These are phyloP conservation scores for Candida xiaguanensis DNA, from an alignment of 805 yeast species.

Conservation along the genomic window DNA sequence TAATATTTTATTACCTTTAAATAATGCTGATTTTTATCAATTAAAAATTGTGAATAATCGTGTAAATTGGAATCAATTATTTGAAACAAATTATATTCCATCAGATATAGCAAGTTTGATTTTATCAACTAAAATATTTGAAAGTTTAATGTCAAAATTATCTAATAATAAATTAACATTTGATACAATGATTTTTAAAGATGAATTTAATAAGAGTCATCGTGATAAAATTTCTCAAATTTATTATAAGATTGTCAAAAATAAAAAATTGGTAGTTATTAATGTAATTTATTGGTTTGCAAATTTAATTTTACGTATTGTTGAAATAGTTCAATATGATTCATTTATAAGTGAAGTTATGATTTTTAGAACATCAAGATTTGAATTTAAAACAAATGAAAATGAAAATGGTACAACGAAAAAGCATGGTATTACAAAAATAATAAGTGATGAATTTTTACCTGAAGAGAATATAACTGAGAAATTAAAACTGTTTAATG, in stretches of 20 bases:
- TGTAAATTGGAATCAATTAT: conserved; percentile 11
- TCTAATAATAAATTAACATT: conserved; percentile 4
- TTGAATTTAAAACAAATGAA: conserved; percentile 9
- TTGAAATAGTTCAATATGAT: conserved; percentile 12
- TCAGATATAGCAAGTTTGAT: conserved; percentile 7
- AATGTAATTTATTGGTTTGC: conserved; percentile 8
- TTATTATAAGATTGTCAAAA: neutral
- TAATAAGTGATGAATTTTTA: conserved; percentile 14
- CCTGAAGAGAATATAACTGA: conserved; percentile 18
- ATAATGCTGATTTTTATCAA: conserved; percentile 9
- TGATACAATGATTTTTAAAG: neutral
- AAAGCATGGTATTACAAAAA: conserved; percentile 6
- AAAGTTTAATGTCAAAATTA: conserved; percentile 4
- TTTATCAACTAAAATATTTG: conserved; percentile 6
- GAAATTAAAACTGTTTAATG: conserved; percentile 11
- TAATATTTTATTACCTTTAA: conserved; percentile 18
- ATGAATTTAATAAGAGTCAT: conserved; percentile 1
- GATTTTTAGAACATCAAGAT: conserved; percentile 31
- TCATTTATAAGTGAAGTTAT: conserved; percentile 27
- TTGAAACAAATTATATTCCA: conserved; percentile 4
- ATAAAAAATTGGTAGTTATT: conserved; percentile 2
- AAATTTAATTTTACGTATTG: conserved; percentile 5
- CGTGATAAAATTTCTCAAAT: neutral
- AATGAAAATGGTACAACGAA: neutral
- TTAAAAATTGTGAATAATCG: conserved; percentile 8